These are phyloP conservation scores for Porodaedalea pini DNA, from an alignment of 1,284 basidiomycete genomes.

Conservation along the genomic window DNA sequence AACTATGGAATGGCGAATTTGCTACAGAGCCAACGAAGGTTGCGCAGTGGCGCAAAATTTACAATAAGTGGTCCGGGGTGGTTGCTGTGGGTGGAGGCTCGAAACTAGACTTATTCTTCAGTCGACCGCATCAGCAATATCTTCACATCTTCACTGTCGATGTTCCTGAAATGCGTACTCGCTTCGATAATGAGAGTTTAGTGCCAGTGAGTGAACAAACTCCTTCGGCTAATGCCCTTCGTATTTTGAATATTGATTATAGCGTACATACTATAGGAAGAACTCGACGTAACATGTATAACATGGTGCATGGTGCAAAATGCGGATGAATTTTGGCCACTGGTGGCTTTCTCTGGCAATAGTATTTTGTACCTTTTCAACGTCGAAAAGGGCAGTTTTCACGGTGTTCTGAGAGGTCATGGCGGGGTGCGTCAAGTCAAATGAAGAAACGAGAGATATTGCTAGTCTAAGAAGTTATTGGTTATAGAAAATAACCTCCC, in stretches of 20 bases:
- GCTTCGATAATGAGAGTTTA: neutral
- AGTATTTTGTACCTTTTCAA: constrained; percentile 18
- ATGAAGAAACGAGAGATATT: neutral
- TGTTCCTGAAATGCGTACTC: constrained; percentile 7
- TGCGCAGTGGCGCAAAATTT: constrained; percentile 13
- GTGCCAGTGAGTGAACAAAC: neutral
- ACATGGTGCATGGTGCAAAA: constrained; percentile 18
- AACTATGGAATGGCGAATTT: constrained; percentile 16
- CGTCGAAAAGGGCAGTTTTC: constrained; percentile 17
- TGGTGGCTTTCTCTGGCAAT: constrained; percentile 14
- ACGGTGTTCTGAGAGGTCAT: constrained; percentile 19
- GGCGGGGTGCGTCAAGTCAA: constrained; percentile 12
- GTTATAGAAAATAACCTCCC: constrained; percentile 14
- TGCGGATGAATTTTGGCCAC: constrained; percentile 15
- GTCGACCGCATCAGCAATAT: constrained; percentile 10
- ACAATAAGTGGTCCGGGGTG: constrained; percentile 17
- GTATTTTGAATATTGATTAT: neutral
- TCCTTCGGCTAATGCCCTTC: neutral
- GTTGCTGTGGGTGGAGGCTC: constrained; percentile 17
- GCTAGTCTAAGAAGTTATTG: neutral
- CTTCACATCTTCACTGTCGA: constrained; percentile 14
- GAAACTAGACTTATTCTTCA: constrained; percentile 15
- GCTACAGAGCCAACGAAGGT: constrained; percentile 5
- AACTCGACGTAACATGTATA: constrained; percentile 5
- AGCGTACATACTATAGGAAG: constrained; percentile 1